phyloP scores from a whole-genome alignment of 805 yeast species.

The Metschnikowia lachancei region DNA sequence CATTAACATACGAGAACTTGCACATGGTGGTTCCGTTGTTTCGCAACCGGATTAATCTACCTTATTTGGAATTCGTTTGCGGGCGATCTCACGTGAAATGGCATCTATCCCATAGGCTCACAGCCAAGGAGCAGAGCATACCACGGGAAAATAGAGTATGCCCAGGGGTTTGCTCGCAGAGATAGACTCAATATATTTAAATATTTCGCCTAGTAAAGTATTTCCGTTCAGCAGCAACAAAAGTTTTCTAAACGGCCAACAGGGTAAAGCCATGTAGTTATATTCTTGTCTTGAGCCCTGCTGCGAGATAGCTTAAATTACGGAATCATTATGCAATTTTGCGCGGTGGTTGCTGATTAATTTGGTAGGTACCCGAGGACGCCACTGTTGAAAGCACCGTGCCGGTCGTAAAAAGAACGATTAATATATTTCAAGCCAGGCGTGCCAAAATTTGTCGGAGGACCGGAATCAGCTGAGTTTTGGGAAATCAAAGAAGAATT shows the following conservation, averaged over 20 bases:
- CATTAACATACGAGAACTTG: no score
- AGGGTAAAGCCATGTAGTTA: no score
- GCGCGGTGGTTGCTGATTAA: slow-evolving; percentile 11
- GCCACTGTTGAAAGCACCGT: slow-evolving; percentile 3
- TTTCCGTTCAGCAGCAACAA: no score
- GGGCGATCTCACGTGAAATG: slow-evolving; percentile 6
- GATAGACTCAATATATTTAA: no score
- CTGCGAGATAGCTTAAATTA: neutral
- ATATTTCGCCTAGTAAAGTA: no score
- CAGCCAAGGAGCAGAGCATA: neutral
- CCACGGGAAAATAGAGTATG: neutral
- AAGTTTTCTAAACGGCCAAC: no score
- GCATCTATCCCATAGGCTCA: neutral
- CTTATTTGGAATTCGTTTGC: neutral
- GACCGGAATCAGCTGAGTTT: neutral
- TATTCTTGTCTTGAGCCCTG: neutral
- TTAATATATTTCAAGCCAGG: neutral
- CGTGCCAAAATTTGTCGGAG: slow-evolving; percentile 5
- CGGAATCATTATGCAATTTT: slow-evolving; percentile 4
- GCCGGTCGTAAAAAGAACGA: neutral
- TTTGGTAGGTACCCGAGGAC: slow-evolving; percentile 1
- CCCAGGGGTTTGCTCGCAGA: neutral
- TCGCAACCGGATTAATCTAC: neutral
- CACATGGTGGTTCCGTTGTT: neutral
- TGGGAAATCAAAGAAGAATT: neutral